Base-by-base conservation (phyloP, 1,284 basidiomycete species). In the Gastroboletus turbinatus region DNA sequence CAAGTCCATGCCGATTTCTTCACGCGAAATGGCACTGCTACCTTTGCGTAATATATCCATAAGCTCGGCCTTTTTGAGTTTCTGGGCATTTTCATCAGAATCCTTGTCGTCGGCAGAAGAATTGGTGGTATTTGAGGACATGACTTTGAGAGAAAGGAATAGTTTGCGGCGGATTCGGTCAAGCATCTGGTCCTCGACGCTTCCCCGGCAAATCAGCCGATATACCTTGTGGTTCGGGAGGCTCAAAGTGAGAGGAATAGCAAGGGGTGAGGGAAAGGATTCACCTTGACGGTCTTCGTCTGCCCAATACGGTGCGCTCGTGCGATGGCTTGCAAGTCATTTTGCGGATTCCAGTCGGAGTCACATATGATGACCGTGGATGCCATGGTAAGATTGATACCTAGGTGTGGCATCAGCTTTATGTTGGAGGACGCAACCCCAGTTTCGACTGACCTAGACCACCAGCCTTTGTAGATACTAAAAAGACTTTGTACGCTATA, bases 241-340 rank as follows among this genome's bases (percentile, higher is more conserved):
- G 38, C 21, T 19, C 4, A 44, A 17, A 25, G 2, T 2, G 7
- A 40, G 14, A 14, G 17, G 19, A 19, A 56, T 21, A 17, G 2
- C 8, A 29, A 32, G 49, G 10, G 5, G n/a, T 43, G 13, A 48
- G 25, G 17, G 5, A 21, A 21, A 32, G 19, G 16, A 36, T 40
- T 33, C 60, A 92, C 92, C 73, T 87, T 91, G 67, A 95, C 92
- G 58, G 83, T 80, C 56, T 87, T 85, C 53, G 87, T 92, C 73
- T 94, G 85, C 6, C 92, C 88, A 49, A 92, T 90, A 23, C 90
- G 82, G 68, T 92, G 90, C 0, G 89, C 89, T 42, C 90, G 79
- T 19, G 92, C 92, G 73, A 94, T 92, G 3, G 92, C 92, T 72
- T 95, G 92, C 17, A 94, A 73, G 68, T 95, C 92, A 67, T 92